Base-by-base conservation (phyloP, 225 moss, liverwort and hornwort species). In the Lunularia cruciata region DNA sequence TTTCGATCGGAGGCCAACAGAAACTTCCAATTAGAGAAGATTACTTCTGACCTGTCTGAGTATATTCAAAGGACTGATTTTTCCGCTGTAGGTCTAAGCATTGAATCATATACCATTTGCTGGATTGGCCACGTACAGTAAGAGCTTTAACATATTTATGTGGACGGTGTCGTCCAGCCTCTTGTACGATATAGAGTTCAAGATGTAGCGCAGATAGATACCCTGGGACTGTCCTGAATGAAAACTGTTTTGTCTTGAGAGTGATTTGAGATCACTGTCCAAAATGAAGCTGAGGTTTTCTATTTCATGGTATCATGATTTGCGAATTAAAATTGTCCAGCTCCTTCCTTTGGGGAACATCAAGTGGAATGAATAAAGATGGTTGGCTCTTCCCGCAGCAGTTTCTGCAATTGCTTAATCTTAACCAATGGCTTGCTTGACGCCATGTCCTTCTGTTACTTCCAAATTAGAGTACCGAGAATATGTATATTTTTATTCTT, bases 341-440 rank as follows among this genome's bases (percentile, higher is more conserved):
- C 30, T n/a, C 7, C 47, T 28, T 32, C 2, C 32, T 46, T 25
- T 47, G 28, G 28, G 30, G 65, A 47, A 47, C 26, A 30, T 5
- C 45, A 65, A 45, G 65, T 65, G 11, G 31, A 27, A 3, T 7
- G 47, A 65, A 65, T 65, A 65, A 65, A 64, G 43, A 16, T 47
- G 15, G 10, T 61, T 0, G 7, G 47, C 27, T 28, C 19, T 30
- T 30, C 46, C 26, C 0, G 47, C 26, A 46, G 65, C 47, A 3
- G 19, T 47, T 47, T 31, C 65, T 32, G 10, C 57, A 18, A 28
- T n/a, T n/a, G n/a, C n/a, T n/a, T n/a, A n/a, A n/a, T n/a, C n/a
- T n/a, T n/a, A n/a, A n/a, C n/a, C n/a, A n/a, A n/a, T n/a, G n/a
- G n/a, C n/a, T n/a, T n/a, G n/a, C n/a, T n/a, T n/a, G n/a, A n/a